These are phyloP conservation scores for Tricharina praecox DNA, from an alignment of 495 filamentous ascomycete genomes.

Conservation along the genomic window DNA sequence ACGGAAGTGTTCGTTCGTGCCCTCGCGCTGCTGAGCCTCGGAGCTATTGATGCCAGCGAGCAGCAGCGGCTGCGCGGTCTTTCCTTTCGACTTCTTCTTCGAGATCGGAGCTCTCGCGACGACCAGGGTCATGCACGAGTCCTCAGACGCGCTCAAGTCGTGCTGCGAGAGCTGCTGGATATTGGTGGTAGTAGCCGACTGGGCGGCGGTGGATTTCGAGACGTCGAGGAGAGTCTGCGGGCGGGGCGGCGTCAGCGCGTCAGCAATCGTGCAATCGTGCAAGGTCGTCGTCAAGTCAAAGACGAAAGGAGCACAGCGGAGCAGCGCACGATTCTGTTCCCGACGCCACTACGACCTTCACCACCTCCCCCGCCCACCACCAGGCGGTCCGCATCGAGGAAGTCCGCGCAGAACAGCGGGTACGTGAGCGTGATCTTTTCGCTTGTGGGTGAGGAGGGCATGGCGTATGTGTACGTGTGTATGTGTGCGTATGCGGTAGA, in stretches of 20 bases:
- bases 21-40: constrained; percentile 46
- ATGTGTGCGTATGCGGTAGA: neutral
- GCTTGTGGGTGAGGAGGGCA: constrained; percentile 39
- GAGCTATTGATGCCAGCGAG: constrained; percentile 80
- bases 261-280: no score
- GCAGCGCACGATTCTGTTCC: constrained; percentile 66
- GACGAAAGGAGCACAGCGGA: constrained; percentile 6
- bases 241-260: neutral
- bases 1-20: constrained; percentile 75
- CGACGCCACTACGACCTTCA: constrained; percentile 65
- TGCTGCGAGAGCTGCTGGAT: constrained; percentile 32
- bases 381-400: constrained; percentile 55
- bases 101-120: constrained; percentile 29
- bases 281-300: neutral
- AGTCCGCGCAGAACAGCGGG: constrained; percentile 79
- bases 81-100: constrained; percentile 1
- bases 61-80: neutral
- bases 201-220: constrained; percentile 9
- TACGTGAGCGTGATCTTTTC: constrained; percentile 61
- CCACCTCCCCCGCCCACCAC: constrained; percentile 87
- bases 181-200: constrained; percentile 1
- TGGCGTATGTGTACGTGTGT: constrained; percentile 11
- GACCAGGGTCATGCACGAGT: constrained; percentile 73
- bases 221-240: constrained; percentile 25
- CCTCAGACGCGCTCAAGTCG: constrained; percentile 71